These are phyloP conservation scores for Tetratostichococcus sp. DNA, from an alignment of 139 green algal genomes.

Conservation along the genomic window DNA sequence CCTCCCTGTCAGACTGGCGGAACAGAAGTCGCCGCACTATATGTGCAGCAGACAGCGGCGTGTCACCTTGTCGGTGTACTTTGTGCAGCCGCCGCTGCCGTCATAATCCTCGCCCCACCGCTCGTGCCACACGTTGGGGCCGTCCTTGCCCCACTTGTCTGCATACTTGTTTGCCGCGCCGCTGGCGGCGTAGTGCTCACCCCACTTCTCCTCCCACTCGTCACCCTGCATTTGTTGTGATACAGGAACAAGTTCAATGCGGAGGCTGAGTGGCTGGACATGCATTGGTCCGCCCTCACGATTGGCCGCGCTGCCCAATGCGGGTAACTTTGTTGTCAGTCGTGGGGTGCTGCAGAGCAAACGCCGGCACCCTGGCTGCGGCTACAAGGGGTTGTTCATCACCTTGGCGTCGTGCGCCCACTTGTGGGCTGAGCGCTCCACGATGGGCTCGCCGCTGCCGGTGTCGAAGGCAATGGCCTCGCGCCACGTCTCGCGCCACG, in stretches of 20 bases:
- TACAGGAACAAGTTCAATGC: too few species aligned
- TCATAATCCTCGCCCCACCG: slow-evolving; percentile 84
- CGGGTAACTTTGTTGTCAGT: too few species aligned
- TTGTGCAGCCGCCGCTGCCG: slow-evolving; percentile 52
- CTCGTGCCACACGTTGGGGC: slow-evolving; percentile 80
- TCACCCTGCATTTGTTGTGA: slow-evolving; percentile 29
- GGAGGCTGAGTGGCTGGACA: too few species aligned
- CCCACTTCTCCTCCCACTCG: slow-evolving; percentile 91
- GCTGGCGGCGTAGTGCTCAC: slow-evolving; percentile 58
- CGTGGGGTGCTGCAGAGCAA: too few species aligned
- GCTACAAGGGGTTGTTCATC: too few species aligned
- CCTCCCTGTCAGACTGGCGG: too few species aligned
- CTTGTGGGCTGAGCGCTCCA: slow-evolving; percentile 80
- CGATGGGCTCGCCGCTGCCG: slow-evolving; percentile 42
- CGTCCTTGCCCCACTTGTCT: slow-evolving; percentile 81
- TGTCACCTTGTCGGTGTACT: slow-evolving; percentile 78
- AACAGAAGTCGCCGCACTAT: too few species aligned
- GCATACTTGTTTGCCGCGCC: slow-evolving; percentile 74
- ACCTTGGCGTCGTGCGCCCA: slow-evolving; percentile 45
- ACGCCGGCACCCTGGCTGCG: too few species aligned
- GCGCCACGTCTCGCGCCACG: slow-evolving; percentile 76
- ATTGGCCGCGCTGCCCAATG: too few species aligned
- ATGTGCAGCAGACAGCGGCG: too few species aligned
- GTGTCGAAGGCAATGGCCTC: slow-evolving; percentile 64
- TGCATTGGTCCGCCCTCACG: too few species aligned